Base-by-base conservation (phyloP, 164 flowering plant genomes). In the Sedum album region DNA sequence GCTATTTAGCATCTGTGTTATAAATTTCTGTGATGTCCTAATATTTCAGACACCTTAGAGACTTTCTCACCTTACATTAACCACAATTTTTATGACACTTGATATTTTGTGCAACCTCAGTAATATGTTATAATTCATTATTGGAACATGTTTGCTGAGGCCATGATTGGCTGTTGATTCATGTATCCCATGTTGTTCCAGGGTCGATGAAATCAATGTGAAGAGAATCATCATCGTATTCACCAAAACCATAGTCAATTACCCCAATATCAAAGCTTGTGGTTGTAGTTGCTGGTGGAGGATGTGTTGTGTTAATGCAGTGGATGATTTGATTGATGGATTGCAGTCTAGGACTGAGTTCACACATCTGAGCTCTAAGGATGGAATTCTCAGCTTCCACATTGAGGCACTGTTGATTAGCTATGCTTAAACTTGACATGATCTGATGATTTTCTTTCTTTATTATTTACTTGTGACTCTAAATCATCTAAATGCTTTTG, bases 401-500 rank as follows among this genome's bases (percentile, higher is more conserved):
- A 17, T 6, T 67, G n/a, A 69, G 0, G 53, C 38, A 76, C 18
- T 69, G 70, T 72, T 77, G 75, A 0, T 78, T 66, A 21, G 81
- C 70, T 67, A 74, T n/a, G 70, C 57, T 72, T 35, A 78, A 48
- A 51, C 60, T 76, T 15, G 79, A 38, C 26, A 69, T 8, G 31
- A 82, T 74, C 63, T 79, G 72, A 21, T 71, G 65, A 67, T 76
- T 82, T 49, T 77, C 79, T 20, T 69, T 73, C 70, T 57, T 68
- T 15, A 79, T 76, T 44, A 53, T 64, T 38, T 42, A 70, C 70
- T 65, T 77, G 78, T 2, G 71, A 67, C 74, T 51, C 71, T 30
- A 82, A 64, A 44, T 82, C 85, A 63, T 82, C 79, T 69, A 79
- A 20, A 35, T 77, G 82, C 77, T 79, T 76, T 78, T 79, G 82